These are phyloP conservation scores for Yamadazyma atmosphaerica DNA, from an alignment of 1,139 yeast species.

Conservation along the genomic window DNA sequence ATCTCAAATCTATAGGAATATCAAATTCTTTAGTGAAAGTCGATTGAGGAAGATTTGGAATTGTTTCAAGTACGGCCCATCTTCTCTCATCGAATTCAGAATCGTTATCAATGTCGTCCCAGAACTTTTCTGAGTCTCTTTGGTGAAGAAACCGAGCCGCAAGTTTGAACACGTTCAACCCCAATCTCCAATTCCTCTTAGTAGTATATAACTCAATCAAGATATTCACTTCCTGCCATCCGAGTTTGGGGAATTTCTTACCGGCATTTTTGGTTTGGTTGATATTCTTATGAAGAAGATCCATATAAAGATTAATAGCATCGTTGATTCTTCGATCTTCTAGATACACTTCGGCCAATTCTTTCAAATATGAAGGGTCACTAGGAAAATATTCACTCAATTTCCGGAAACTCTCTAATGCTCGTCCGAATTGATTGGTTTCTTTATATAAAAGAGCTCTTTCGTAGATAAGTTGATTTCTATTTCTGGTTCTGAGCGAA, in stretches of 20 bases:
- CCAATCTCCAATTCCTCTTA: constrained; percentile 62
- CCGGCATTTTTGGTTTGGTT: constrained; percentile 18
- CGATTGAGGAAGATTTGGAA: constrained; percentile 20
- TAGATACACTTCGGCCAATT: constrained; percentile 75
- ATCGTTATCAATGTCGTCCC: constrained; percentile 80
- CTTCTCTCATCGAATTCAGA: constrained; percentile 76
- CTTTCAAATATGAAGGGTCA: constrained; percentile 62
- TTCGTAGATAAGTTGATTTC: constrained; percentile 54
- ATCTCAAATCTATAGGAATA: constrained; percentile 84
- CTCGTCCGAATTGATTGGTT: constrained; percentile 64
- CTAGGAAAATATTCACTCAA: constrained; percentile 61
- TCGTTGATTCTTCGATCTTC: constrained; percentile 75
- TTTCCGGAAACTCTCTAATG: constrained; percentile 71
- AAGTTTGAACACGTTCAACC: constrained; percentile 63
- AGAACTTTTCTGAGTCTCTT: constrained; percentile 70
- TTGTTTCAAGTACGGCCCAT: constrained; percentile 28
- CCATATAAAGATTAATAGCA: constrained; percentile 76
- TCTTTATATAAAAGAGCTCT: constrained; percentile 70
- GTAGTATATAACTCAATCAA: constrained; percentile 75
- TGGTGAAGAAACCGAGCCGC: constrained; percentile 84
- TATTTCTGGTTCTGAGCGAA: constrained; percentile 51
- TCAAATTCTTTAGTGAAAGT: constrained; percentile 31
- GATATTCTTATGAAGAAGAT: constrained; percentile 59
- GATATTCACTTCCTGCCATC: constrained; percentile 87
- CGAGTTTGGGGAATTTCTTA: constrained; percentile 50